Base-by-base conservation (phyloP, 2,329 filamentous ascomycete species). In the Aspergillus spinulosporus region DNA sequence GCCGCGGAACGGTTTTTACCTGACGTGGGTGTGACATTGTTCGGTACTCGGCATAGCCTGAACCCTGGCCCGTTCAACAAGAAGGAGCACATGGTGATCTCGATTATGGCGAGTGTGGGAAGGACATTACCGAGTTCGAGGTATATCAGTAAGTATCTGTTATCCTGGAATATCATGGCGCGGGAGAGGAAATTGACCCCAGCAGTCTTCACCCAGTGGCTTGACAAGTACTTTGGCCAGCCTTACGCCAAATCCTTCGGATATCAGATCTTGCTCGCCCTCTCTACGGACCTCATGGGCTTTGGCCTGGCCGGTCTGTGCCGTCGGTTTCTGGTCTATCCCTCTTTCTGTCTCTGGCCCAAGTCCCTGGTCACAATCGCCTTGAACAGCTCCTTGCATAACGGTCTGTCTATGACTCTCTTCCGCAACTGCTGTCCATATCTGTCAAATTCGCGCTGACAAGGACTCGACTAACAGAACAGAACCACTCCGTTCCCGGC, bases 61-160 rank as follows among this genome's bases (percentile, higher is more conserved):
- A 59, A 59, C n/a, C 53, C 57, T 3, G 57, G 57, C 34, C 50
- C 46, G 9, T 59, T 59, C 46, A 59, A 44, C 7, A 49, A 56
- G 9, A 59, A 59, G 42, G 57, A 59, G 11, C 57, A 59, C 34
- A 52, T 55, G 42, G 4, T 56, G 7, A 51, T 56, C 40, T 50
- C 53, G 21, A 49, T 56, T 32, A 56, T 56, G 53, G 42, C 53
- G 5, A 56, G 46, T 28, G 47, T 56, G 15, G 48, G 36, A 8
- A 29, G 36, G 12, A n/a, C 12, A 4, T 31, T 49, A 11, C 48
- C 48, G 8, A 36, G 42, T 9, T 29, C 36, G 48, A 26, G 34
- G 6, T 49, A 49, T 14, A 49, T 49, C 37, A 56, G 21, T 21
- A 21, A 21, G 21, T 21, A 21, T 21, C 21, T 21, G 21, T 21